Evolutionary conservation across 805 yeast genomes (phyloP), one percentile per base, ranked within the genome.

Genomic region (Metschnikowia reukaufii): DNA sequence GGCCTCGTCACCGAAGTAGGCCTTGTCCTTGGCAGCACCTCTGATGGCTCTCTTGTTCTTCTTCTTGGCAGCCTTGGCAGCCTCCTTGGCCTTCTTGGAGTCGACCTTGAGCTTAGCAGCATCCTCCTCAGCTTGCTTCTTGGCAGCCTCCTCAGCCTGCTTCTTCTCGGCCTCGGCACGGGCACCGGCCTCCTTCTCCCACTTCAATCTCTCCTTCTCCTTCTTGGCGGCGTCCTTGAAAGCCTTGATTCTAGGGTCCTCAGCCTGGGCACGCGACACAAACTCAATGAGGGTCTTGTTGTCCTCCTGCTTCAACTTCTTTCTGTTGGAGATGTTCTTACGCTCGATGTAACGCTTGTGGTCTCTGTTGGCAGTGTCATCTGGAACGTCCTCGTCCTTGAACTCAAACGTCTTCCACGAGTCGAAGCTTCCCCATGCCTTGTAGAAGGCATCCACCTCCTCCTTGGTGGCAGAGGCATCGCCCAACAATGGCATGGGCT

Each of bases 331-430:
- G 72, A 88, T 82, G 79, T 94, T 94, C 81, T 94, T 94, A 79
- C 92, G 89, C 77, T 94, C 99, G 59, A 91, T 85, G 78, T 89
- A 88, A 76, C 99, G 96, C 79, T 94, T 94, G 82, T 94, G 96
- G 70, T 94, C 99, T 81, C 99, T 90, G 84, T 94, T 94, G 51
- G 96, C 87, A 48, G 97, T 88, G 73, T 94, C 99, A 76, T 94
- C 99, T 59, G 99, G 99, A 63, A 91, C 97, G 66, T 94, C 99
- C 78, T 94, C 99, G 67, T 94, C 99, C 69, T 90, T 81, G 76
- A 91, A 94, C 76, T 94, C 99, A 66, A 94, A 94, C 39, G 96
- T 78, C 78, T 96, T 88, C 99, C 99, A 94, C 17, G 98, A 92
- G 73, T 94, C 97, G 57, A 91, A 88, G 69, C 86, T 84, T 70